phyloP scores from a whole-genome alignment of 1,284 basidiomycete species.

The Boletellus dicymbophilus region DNA sequence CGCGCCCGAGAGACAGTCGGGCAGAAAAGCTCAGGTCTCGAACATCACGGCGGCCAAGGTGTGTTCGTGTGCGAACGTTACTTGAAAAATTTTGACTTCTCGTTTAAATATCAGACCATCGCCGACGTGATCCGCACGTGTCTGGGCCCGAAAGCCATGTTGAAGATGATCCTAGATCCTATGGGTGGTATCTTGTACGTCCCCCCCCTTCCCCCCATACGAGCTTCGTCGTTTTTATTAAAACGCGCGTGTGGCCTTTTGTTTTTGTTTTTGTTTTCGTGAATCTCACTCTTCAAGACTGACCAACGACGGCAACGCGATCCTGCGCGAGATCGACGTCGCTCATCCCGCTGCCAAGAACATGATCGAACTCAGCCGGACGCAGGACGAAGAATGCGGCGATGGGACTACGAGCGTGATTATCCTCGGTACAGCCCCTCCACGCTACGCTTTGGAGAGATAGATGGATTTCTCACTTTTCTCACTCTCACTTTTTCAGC shows the following conservation, averaged over 20 bases:
- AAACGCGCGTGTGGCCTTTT: too few relatives aligned
- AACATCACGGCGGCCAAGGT: constrained; percentile 99
- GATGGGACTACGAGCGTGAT: constrained; percentile 98
- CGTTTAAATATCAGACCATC: constrained; percentile 66
- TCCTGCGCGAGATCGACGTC: constrained; percentile 96
- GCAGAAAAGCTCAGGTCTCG: constrained; percentile 94
- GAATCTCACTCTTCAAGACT: constrained; percentile 50
- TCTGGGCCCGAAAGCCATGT: constrained; percentile 96
- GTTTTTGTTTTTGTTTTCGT: too few relatives aligned
- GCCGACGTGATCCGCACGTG: constrained; percentile 99
- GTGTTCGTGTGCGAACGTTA: constrained; percentile 16
- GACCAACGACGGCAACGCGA: constrained; percentile 98
- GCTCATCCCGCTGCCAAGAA: constrained; percentile 99
- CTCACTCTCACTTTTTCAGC: constrained; percentile 49
- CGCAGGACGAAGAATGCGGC: constrained; percentile 98
- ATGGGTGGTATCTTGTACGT: constrained; percentile 95
- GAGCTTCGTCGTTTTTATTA: too few relatives aligned
- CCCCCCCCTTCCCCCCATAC: constrained; percentile 1
- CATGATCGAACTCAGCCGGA: constrained; percentile 98
- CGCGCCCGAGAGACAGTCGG: constrained; percentile 90
- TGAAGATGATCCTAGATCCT: constrained; percentile 99
- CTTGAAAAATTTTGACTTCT: neutral
- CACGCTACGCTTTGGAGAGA: too few relatives aligned
- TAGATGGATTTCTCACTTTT: too few relatives aligned
- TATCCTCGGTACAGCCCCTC: constrained; percentile 93